phyloP scores from a whole-genome alignment of 1,284 basidiomycete genomes.

The Marasmius tenuissimus region DNA sequence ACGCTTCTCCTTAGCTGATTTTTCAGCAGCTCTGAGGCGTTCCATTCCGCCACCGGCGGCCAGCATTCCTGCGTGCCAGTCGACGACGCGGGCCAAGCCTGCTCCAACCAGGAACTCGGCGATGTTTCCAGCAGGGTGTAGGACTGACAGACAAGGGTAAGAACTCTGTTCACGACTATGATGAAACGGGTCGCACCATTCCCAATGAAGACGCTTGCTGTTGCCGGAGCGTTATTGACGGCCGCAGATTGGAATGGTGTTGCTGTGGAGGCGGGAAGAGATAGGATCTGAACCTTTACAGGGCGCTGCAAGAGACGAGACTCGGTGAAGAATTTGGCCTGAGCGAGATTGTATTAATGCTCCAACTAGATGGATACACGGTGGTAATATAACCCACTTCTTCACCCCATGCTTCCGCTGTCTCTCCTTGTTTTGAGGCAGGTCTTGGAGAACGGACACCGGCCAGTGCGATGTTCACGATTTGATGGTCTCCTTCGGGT shows the following conservation, averaged over 20 bases:
- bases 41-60: slow-evolving; percentile 82
- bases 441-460: slow-evolving; percentile 83
- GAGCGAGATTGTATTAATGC: slow-evolving; percentile 25
- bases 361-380: slow-evolving; percentile 10
- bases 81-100: slow-evolving; percentile 90
- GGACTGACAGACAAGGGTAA: slow-evolving; percentile 41
- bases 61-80: slow-evolving; percentile 98
- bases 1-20: slow-evolving; percentile 81
- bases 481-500: slow-evolving; percentile 86
- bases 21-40: slow-evolving; percentile 83
- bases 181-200: slow-evolving; percentile 45
- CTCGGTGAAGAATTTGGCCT: slow-evolving; percentile 96
- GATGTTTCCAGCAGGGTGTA: slow-evolving; percentile 94
- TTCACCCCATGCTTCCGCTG: slow-evolving; percentile 81
- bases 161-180: neutral
- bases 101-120: slow-evolving; percentile 85
- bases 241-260: slow-evolving; percentile 78
- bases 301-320: slow-evolving; percentile 87
- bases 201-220: slow-evolving; percentile 89
- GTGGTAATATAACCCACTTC: slow-evolving; percentile 54
- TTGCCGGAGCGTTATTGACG: slow-evolving; percentile 54
- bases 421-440: slow-evolving; percentile 71
- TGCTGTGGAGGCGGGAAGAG: slow-evolving; percentile 80
- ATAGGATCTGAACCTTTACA: slow-evolving; percentile 86
- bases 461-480: slow-evolving; percentile 82